Evolutionary conservation across 2,329 filamentous ascomycete species (phyloP).

Genomic region (Neocucurbitaria cava): DNA sequence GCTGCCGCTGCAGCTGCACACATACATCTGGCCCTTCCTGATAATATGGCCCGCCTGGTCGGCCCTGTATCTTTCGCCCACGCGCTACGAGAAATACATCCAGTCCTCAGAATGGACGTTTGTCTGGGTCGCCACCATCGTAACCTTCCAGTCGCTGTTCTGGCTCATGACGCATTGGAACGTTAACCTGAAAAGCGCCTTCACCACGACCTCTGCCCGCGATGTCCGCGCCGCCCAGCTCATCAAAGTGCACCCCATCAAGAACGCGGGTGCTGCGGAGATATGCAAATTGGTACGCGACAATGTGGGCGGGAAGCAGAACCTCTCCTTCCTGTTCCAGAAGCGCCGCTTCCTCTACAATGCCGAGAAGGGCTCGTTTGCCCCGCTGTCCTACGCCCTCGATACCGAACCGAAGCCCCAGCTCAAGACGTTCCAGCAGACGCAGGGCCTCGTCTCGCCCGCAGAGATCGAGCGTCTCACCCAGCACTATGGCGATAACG

Average conservation of each 20-base stretch:
- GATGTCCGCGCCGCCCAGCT: constrained; percentile 75
- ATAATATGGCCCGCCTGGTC: constrained; percentile 93
- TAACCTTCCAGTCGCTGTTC: constrained; percentile 84
- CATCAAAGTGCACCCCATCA: constrained; percentile 90
- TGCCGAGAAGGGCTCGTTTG: constrained; percentile 73
- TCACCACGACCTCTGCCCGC: constrained; percentile 27
- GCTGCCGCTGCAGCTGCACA: constrained; percentile 78
- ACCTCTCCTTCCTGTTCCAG: constrained; percentile 92
- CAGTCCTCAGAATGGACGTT: constrained; percentile 97
- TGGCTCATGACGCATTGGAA: constrained; percentile 99
- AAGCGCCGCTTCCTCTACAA: constrained; percentile 95
- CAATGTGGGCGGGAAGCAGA: constrained; percentile 75
- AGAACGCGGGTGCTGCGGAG: constrained; percentile 87
- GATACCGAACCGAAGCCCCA: constrained; percentile 84
- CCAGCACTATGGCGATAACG: constrained; percentile 94
- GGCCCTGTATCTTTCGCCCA: constrained; percentile 80
- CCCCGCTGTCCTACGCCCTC: constrained; percentile 81
- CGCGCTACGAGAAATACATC: constrained; percentile 90
- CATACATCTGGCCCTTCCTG: constrained; percentile 92
- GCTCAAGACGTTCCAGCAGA: constrained; percentile 79
- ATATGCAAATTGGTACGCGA: constrained; percentile 85
- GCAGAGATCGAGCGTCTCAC: constrained; percentile 81
- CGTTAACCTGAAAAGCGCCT: constrained; percentile 73
- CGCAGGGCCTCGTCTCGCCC: constrained; percentile 74
- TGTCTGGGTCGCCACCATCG: constrained; percentile 87